phyloP scores from a whole-genome alignment of 2,329 filamentous ascomycete species.

The Fusarium tanahbumbuense region DNA sequence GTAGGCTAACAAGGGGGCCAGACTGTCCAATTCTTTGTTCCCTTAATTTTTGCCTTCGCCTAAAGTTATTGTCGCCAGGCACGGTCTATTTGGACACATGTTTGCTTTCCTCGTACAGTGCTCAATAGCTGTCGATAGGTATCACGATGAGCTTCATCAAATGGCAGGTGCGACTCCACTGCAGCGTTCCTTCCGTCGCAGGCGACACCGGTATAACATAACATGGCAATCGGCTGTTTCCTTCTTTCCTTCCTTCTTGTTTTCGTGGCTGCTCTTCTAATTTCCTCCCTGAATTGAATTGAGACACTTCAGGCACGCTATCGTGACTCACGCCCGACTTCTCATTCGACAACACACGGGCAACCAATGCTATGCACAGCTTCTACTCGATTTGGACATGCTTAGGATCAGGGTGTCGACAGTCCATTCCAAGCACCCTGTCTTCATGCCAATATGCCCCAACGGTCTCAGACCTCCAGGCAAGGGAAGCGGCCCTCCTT shows the following conservation, averaged over 20 bases:
- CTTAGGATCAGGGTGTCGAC: neutral
- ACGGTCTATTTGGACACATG: neutral
- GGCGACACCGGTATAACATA: neutral
- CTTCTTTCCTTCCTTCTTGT: neutral
- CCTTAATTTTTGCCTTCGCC: neutral
- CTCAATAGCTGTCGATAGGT: neutral
- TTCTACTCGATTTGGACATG: neutral
- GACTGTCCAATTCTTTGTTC: neutral
- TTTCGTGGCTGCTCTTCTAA: neutral
- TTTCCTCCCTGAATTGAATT: neutral
- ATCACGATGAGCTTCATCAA: constrained; percentile 4
- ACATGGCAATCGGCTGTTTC: neutral
- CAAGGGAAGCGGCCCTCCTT: constrained; percentile 1
- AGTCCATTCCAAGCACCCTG: constrained; percentile 1
- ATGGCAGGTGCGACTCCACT: neutral
- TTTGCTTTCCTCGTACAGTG: neutral
- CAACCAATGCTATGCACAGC: neutral
- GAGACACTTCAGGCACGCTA: neutral
- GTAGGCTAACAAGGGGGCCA: neutral
- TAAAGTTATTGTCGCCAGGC: neutral
- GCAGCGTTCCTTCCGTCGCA: neutral
- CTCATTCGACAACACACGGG: neutral
- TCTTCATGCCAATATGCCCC: constrained; percentile 12
- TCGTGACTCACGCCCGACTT: neutral
- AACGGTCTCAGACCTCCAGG: constrained; percentile 6